These are phyloP conservation scores for Penicillium sumatraense DNA, from an alignment of 2,329 filamentous ascomycete genomes.

Conservation along the genomic window DNA sequence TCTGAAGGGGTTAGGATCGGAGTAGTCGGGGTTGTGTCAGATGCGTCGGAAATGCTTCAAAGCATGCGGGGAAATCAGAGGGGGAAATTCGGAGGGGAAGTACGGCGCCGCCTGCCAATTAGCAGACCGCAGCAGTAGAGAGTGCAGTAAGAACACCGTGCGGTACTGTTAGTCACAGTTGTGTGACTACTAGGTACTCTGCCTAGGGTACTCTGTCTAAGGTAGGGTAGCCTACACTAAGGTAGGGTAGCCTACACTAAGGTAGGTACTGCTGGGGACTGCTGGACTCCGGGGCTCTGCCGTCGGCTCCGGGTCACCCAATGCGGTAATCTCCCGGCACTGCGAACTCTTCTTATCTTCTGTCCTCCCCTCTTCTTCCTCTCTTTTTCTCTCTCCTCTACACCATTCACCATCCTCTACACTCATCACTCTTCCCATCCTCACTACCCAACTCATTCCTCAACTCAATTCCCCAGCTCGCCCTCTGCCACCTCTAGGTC, in stretches of 20 bases:
- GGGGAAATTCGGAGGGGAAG: neutral
- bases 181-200: neutral
- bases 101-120: slow-evolving; percentile 24
- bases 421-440: neutral
- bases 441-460: neutral
- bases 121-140: no score
- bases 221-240: no score
- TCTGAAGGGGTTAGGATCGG: slow-evolving; percentile 30
- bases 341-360: slow-evolving; percentile 21
- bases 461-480: neutral
- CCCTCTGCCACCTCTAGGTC: slow-evolving; percentile 20
- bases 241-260: no score
- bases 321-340: slow-evolving; percentile 18
- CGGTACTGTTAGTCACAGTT: neutral
- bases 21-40: slow-evolving; percentile 10
- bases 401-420: slow-evolving; percentile 2
- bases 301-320: slow-evolving; percentile 23
- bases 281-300: neutral
- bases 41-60: neutral
- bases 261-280: no score
- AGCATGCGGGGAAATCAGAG: slow-evolving; percentile 1
- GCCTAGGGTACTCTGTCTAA: neutral
- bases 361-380: slow-evolving; percentile 13
- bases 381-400: slow-evolving; percentile 14
- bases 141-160: neutral